A percentile compares a stretch with the other conserved stretches of the same genome.
These are phyloP conservation scores for Penicillium nucicola DNA, from an alignment of 495 filamentous ascomycete genomes.

Conservation along the genomic window DNA sequence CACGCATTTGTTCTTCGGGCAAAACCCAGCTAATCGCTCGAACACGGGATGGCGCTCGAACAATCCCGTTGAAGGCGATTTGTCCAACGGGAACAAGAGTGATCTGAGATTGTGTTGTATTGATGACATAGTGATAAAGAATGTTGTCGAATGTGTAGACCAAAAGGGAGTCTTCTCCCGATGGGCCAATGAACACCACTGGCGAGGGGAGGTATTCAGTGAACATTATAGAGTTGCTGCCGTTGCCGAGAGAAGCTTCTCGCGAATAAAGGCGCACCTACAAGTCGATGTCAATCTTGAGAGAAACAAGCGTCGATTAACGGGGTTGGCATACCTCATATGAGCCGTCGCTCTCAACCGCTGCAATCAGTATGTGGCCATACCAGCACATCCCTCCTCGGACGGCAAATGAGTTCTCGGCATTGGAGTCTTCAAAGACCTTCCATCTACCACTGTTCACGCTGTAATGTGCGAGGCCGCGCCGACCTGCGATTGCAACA, in stretches of 20 bases:
- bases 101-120: conserved; percentile 63
- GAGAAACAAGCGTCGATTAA: neutral
- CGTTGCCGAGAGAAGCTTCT: conserved; percentile 76
- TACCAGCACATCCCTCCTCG: conserved; percentile 98
- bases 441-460: conserved; percentile 95
- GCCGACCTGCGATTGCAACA: conserved; percentile 86
- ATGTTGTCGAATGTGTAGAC: conserved; percentile 97
- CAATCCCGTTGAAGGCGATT: conserved; percentile 95
- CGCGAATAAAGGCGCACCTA: conserved; percentile 87
- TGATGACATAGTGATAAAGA: conserved; percentile 90
- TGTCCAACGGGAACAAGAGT: conserved; percentile 87
- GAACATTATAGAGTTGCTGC: conserved; percentile 67
- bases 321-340: conserved; percentile 59
- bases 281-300: conserved; percentile 6
- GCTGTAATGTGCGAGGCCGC: conserved; percentile 94
- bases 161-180: conserved; percentile 89
- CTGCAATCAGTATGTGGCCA: conserved; percentile 90
- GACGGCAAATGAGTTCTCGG: conserved; percentile 88
- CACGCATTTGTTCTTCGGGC: conserved; percentile 83
- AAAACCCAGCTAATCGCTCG: conserved; percentile 93
- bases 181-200: conserved; percentile 79
- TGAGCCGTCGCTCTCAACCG: conserved; percentile 79
- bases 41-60: conserved; percentile 87
- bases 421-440: conserved; percentile 74
- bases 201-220: conserved; percentile 75